A percentile compares a stretch with the other conserved stretches of the same genome.
Conservation (phyloP, 352 stramenopile species). For the Phytophthora melonis region DNA sequence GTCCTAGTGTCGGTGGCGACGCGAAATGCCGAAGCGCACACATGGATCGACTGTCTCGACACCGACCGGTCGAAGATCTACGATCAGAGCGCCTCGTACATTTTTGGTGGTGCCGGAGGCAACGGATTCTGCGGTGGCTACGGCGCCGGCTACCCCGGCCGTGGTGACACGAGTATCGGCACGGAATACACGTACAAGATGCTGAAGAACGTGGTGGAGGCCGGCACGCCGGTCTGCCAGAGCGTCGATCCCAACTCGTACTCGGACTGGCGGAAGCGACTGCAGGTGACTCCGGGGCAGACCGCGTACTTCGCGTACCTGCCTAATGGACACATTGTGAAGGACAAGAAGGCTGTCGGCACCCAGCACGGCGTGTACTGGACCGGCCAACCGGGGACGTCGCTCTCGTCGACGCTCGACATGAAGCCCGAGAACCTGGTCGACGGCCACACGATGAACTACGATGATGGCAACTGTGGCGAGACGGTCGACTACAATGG, state of each 20-base stretch:
- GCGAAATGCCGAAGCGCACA: conserved; percentile 49
- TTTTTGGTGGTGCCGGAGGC: conserved; percentile 65
- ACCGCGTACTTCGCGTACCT: conserved; percentile 64
- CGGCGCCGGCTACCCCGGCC: conserved; percentile 64
- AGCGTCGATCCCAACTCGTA: conserved; percentile 63
- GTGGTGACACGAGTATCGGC: conserved; percentile 60
- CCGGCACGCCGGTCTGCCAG: conserved; percentile 55
- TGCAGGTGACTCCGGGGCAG: conserved; percentile 48
- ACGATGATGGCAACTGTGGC: conserved; percentile 70
- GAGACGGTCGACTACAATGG: conserved; percentile 58
- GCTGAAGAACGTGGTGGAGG: conserved; percentile 70
- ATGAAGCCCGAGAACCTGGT: conserved; percentile 62
- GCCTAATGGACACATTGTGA: conserved; percentile 69
- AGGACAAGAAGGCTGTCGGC: conserved; percentile 72
- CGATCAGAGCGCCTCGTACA: conserved; percentile 68
- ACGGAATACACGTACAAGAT: conserved; percentile 74
- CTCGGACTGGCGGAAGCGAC: conserved; percentile 63
- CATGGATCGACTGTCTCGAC: conserved; percentile 75
- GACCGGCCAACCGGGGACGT: conserved; percentile 51
- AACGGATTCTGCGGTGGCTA: conserved; percentile 82
- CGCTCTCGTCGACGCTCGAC: conserved; percentile 55
- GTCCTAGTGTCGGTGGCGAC: conserved; percentile 26
- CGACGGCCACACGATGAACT: conserved; percentile 54
- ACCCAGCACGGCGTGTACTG: conserved; percentile 75
- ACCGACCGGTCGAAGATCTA: conserved; percentile 72